Percentiles rank a stretch among this genome's conserved stretches.
These are phyloP conservation scores for Jamesozyma lodderae DNA, from an alignment of 805 yeast species.

Conservation along the genomic window DNA sequence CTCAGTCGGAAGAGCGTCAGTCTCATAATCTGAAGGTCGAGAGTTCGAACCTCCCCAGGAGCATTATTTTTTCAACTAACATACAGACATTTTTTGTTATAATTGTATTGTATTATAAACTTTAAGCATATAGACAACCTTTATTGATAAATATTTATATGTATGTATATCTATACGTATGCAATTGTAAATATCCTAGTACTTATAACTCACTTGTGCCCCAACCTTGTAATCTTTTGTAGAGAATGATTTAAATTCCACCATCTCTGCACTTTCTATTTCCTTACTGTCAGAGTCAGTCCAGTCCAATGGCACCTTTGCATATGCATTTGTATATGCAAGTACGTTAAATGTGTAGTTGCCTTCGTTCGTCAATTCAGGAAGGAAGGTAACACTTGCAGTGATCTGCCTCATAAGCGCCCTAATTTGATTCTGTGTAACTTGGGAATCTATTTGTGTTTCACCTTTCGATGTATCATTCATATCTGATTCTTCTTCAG, in stretches of 20 bases:
- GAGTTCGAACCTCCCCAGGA: constrained; percentile 47
- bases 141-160: not conserved
- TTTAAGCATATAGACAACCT: too few species aligned
- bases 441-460: constrained; percentile 10
- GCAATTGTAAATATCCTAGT: constrained; percentile 4
- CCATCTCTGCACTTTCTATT: constrained; percentile 52
- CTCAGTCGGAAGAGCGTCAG: constrained; percentile 53
- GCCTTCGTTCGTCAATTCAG: constrained; percentile 50
- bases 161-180: not conserved
- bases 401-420: constrained; percentile 82
- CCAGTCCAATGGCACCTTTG: constrained; percentile 75
- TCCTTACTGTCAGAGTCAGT: constrained; percentile 61
- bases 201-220: constrained; percentile 48
- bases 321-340: constrained; percentile 66
- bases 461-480: constrained; percentile 28
- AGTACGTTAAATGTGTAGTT: constrained; percentile 73
- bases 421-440: constrained; percentile 69
- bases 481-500: constrained; percentile 4
- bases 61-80: constrained; percentile 22
- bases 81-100: not conserved
- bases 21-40: constrained; percentile 50
- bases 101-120: not conserved
- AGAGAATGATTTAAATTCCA: constrained; percentile 56
- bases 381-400: constrained; percentile 78
- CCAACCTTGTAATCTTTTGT: constrained; percentile 66